Evolutionary conservation across 2,329 filamentous ascomycete species (phyloP).

Genomic region (Cyclaneusma minus): DNA sequence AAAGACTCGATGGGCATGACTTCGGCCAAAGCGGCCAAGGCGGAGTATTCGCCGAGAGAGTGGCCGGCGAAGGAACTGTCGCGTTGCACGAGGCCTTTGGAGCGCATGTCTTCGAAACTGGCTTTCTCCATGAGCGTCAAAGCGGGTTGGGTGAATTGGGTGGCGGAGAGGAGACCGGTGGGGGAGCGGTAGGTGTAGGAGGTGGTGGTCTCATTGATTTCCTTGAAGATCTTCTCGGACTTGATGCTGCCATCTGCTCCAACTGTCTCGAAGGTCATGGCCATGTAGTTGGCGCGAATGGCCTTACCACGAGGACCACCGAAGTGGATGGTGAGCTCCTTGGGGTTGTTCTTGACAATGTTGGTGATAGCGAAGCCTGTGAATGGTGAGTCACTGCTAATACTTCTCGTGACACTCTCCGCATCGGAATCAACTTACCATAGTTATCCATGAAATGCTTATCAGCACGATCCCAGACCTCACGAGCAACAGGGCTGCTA

Average conservation of each 20-base stretch:
- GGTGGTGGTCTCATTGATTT: conserved; percentile 79
- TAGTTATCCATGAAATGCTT: conserved; percentile 98
- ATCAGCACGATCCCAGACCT: conserved; percentile 95
- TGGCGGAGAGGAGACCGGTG: conserved; percentile 85
- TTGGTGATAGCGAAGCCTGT: conserved; percentile 89
- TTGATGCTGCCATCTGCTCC: conserved; percentile 83
- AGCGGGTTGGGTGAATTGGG: conserved; percentile 95
- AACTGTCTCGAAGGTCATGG: conserved; percentile 99
- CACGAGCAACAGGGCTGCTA: conserved; percentile 84
- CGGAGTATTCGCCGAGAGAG: conserved; percentile 96
- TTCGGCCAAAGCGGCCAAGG: conserved; percentile 85
- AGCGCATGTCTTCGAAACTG: conserved; percentile 96
- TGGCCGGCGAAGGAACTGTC: conserved; percentile 97
- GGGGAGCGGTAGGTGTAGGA: conserved; percentile 97
- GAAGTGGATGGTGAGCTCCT: conserved; percentile 96
- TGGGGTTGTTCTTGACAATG: conserved; percentile 98
- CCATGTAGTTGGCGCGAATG: conserved; percentile 98
- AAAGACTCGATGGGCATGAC: conserved; percentile 99
- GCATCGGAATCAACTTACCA: conserved; percentile 38
- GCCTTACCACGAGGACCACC: conserved; percentile 93
- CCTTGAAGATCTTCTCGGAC: conserved; percentile 99
- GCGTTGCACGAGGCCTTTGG: conserved; percentile 86
- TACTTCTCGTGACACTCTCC: conserved; percentile 3
- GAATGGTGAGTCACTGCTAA: conserved; percentile 14
- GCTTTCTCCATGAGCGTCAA: conserved; percentile 99